Conservation (phyloP, 2,329 filamentous ascomycete genomes). For the Didymosphaeria variabile region DNA sequence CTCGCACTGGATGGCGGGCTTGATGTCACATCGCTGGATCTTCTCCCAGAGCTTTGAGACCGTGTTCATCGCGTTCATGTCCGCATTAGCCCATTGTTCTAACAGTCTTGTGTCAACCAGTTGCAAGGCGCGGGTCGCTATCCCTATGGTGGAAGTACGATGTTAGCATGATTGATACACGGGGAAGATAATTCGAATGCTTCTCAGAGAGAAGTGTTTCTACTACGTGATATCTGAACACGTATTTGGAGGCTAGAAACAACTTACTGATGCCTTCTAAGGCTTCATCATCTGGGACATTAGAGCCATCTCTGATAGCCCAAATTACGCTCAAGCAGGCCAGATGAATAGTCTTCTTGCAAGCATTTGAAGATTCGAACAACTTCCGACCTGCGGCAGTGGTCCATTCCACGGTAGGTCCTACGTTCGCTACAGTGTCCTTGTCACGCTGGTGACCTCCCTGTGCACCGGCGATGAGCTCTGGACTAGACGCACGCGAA, state of each 20-base stretch:
- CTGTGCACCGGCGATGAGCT: slow-evolving; percentile 9
- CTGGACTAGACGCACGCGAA: slow-evolving; percentile 14
- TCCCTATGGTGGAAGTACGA: slow-evolving; percentile 15
- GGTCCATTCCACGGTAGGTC: slow-evolving; percentile 28
- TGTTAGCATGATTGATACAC: background rate
- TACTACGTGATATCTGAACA: background rate
- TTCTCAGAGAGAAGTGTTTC: background rate
- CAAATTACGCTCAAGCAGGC: slow-evolving; percentile 43
- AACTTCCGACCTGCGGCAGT: slow-evolving; percentile 43
- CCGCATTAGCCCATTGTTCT: slow-evolving; percentile 35
- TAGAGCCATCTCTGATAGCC: slow-evolving; percentile 34
- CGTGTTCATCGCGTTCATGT: slow-evolving; percentile 25
- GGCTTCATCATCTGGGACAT: slow-evolving; percentile 37
- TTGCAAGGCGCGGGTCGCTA: slow-evolving; percentile 40
- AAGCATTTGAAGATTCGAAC: slow-evolving; percentile 35
- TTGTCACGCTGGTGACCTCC: slow-evolving; percentile 8
- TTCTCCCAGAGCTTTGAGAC: slow-evolving; percentile 42
- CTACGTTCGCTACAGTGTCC: background rate
- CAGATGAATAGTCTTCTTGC: slow-evolving; percentile 43
- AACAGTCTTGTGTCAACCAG: slow-evolving; percentile 32
- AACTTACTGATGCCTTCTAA: slow-evolving; percentile 37
- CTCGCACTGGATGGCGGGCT: slow-evolving; percentile 39
- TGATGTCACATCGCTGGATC: slow-evolving; percentile 30
- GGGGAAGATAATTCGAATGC: background rate
- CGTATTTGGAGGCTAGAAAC: background rate